phyloP scores from a whole-genome alignment of 148 eudicot species.

The Cornus florida region DNA sequence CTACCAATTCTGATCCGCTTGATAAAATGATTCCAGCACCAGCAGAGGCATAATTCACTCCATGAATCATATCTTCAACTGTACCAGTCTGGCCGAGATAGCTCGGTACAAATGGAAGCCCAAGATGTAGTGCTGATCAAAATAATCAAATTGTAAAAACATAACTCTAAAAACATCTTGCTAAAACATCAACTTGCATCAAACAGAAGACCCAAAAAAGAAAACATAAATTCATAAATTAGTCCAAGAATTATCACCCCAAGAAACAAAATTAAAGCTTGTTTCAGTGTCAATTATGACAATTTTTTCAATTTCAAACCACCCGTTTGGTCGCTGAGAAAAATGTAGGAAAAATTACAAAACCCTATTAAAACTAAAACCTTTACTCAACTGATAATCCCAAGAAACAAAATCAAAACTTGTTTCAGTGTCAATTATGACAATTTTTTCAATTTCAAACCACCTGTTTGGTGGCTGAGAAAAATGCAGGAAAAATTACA shows the following conservation, averaged over 20 bases:
- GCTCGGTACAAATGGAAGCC: slow-evolving; percentile 84
- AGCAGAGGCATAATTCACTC: slow-evolving; percentile 96
- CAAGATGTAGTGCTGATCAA: slow-evolving; percentile 61
- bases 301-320: neutral
- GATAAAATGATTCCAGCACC: slow-evolving; percentile 92
- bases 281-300: neutral
- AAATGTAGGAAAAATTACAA: too few species aligned
- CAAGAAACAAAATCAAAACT: neutral
- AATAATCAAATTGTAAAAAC: neutral
- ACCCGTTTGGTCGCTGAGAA: neutral
- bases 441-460: neutral
- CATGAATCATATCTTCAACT: slow-evolving; percentile 71
- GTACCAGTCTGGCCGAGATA: slow-evolving; percentile 68
- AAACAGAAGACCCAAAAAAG: neutral
- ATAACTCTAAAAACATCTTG: neutral
- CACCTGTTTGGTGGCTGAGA: neutral
- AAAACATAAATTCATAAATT: neutral
- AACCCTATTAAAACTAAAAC: too few species aligned
- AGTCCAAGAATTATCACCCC: slow-evolving; percentile 2
- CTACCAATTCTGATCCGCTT: slow-evolving; percentile 87
- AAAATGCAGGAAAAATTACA: too few species aligned
- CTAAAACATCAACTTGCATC: neutral
- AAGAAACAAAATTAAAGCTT: neutral
- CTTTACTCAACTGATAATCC: too few species aligned
- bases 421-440: neutral